Evolutionary conservation across 2,329 filamentous ascomycete species (phyloP).

Genomic region (Bertia moriformis): DNA sequence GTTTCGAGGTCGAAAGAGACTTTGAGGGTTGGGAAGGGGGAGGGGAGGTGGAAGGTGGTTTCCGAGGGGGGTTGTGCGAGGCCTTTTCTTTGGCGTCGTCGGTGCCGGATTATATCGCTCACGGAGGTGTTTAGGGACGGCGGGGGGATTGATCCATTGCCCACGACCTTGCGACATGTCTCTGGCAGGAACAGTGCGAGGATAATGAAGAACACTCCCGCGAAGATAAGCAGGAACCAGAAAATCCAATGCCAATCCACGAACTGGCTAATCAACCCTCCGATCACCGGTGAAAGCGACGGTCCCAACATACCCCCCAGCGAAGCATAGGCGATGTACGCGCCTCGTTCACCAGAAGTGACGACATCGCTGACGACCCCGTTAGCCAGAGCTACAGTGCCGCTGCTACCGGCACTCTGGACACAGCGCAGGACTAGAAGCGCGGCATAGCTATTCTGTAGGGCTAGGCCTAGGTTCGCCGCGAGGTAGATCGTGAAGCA

Average conservation of each 20-base stretch:
- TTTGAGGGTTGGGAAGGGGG: slow-evolving; percentile 21
- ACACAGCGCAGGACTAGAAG: slow-evolving; percentile 21
- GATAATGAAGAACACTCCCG: slow-evolving; percentile 21
- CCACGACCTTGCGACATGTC: slow-evolving; percentile 31
- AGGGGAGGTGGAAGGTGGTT: slow-evolving; percentile 17
- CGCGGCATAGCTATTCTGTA: slow-evolving; percentile 19
- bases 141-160: slow-evolving; percentile 31
- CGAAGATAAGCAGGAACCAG: slow-evolving; percentile 40
- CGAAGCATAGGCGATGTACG: slow-evolving; percentile 38
- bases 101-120: slow-evolving; percentile 10
- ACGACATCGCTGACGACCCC: slow-evolving; percentile 51
- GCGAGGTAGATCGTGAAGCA: slow-evolving; percentile 24
- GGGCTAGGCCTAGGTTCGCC: slow-evolving; percentile 22
- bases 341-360: slow-evolving; percentile 45
- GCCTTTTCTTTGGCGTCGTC: slow-evolving; percentile 9
- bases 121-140: slow-evolving; percentile 19
- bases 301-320: slow-evolving; percentile 31
- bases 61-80: slow-evolving; percentile 6
- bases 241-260: slow-evolving; percentile 47
- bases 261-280: slow-evolving; percentile 38
- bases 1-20: slow-evolving; percentile 26
- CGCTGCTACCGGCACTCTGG: slow-evolving; percentile 24
- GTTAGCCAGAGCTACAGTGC: slow-evolving; percentile 21
- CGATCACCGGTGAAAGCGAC: slow-evolving; percentile 37
- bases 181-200: slow-evolving; percentile 36